These are phyloP conservation scores for Penicillium waksmanii DNA, from an alignment of 495 filamentous ascomycete genomes.

Conservation along the genomic window DNA sequence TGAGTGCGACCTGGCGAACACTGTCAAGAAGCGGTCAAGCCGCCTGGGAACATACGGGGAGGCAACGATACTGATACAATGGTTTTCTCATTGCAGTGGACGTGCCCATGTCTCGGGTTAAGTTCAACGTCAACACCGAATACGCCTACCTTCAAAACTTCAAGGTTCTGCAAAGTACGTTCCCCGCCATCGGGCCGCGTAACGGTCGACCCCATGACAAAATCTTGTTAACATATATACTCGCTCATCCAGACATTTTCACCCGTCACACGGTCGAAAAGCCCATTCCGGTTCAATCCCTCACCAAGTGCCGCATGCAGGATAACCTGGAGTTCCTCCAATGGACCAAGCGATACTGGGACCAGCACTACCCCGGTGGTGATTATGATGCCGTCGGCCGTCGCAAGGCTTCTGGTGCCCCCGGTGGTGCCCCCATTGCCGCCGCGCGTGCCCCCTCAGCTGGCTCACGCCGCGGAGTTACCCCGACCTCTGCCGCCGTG, in stretches of 20 bases:
- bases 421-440: conserved; percentile 39
- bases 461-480: conserved; percentile 63
- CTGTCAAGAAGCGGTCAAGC: conserved; percentile 9
- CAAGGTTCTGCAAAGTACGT: conserved; percentile 92
- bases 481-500: conserved; percentile 67
- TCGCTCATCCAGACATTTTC: conserved; percentile 67
- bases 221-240: background rate
- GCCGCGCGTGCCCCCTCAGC: conserved; percentile 36
- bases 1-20: conserved; percentile 39
- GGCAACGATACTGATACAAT: background rate
- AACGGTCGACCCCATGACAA: background rate
- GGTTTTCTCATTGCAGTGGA: conserved; percentile 59
- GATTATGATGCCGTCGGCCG: conserved; percentile 91
- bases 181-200: background rate
- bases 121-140: conserved; percentile 96
- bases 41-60: background rate
- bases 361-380: conserved; percentile 94
- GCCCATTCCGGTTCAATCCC: conserved; percentile 80
- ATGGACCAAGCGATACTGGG: conserved; percentile 96
- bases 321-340: conserved; percentile 99
- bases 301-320: conserved; percentile 99
- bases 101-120: conserved; percentile 93
- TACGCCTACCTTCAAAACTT: conserved; percentile 98
- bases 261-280: conserved; percentile 83
- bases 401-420: conserved; percentile 75